Conservation (phyloP, 306 rosid species). For the Prunus fruticosa region DNA sequence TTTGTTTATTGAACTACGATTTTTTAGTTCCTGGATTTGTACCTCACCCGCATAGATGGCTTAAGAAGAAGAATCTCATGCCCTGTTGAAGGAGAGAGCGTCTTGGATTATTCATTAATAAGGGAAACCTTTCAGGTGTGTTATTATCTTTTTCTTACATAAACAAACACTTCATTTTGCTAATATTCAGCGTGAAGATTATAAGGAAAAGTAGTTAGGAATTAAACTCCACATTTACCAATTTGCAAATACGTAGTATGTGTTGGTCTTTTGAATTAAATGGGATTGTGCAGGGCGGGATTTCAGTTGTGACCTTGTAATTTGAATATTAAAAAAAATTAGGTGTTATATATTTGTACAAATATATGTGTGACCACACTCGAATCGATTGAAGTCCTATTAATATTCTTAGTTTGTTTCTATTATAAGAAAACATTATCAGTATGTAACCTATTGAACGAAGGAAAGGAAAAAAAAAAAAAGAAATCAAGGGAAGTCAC, state of each 20-base stretch:
- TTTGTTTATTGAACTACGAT: slow-evolving; percentile 21
- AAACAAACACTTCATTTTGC: not conserved
- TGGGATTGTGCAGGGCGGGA: not conserved
- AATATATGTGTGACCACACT: not conserved
- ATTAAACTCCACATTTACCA: not conserved
- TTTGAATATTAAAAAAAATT: not conserved
- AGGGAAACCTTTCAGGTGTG: slow-evolving; percentile 87
- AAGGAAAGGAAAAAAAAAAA: not conserved
- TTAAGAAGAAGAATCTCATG: slow-evolving; percentile 76
- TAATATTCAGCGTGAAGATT: not conserved
- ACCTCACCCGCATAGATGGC: slow-evolving; percentile 86
- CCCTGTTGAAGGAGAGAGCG: slow-evolving; percentile 34
- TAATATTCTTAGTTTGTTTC: not conserved
- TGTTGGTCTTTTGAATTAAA: not conserved
- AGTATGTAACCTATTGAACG: no score
- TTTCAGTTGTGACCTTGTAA: not conserved
- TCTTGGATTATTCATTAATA: slow-evolving; percentile 49
- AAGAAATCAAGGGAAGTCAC: not conserved
- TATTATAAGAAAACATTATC: not conserved
- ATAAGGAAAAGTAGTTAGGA: not conserved
- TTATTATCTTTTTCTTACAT: not conserved
- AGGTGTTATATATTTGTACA: not conserved
- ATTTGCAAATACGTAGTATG: not conserved
- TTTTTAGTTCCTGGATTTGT: slow-evolving; percentile 79
- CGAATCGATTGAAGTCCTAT: not conserved